Base-by-base conservation (phyloP, 495 filamentous ascomycete species). In the Delitschia confertaspora region DNA sequence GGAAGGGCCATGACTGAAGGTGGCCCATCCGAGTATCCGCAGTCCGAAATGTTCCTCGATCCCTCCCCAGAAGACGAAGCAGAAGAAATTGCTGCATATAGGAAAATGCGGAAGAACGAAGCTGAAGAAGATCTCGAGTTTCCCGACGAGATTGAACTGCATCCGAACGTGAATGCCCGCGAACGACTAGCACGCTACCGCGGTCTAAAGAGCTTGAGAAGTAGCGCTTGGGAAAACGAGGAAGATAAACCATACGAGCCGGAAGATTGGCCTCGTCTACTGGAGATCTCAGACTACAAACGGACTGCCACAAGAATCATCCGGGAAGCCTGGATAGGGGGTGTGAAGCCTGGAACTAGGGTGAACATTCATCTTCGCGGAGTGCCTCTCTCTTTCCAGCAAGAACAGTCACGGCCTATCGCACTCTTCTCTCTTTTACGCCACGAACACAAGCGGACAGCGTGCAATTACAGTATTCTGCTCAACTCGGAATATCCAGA, bases 91-190 rank as follows among this genome's bases (percentile, higher is more conserved):
- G 80, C 72, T 19, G 83, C 79, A 20, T 98, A 87, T 62, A 76
- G 91, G 9, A 69, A 72, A 21, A 79, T 74, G 38, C 84, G 88
- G 43, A 72, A 74, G 21, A 77, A 74, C 18, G 87, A 95, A 52
- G 85, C 79, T 16, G 70, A 84, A 39, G 88, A 96, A 17, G 88
- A 98, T 58, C 73, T 82, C 13, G 89, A 95, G 53, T 98, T 96
- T 65, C 91, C 91, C 3, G 91, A 98, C 47, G 91, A 98, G 62
- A 88, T 96, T 54, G 91, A 98, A 61, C 71, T 98, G 30, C 85
- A 82, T 51, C 91, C 93, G 0, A 78, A 88, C 37, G 86, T 88
- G 1, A 69, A 84, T 29, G 91, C 88, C 2, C 68, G 85, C 30
- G 91, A 98, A 63, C 74, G 91, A 3, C 66, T 96, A 33, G 74